Base-by-base conservation (phyloP, 2,329 filamentous ascomycete species). In the Aotearoamyces nothofagi region DNA sequence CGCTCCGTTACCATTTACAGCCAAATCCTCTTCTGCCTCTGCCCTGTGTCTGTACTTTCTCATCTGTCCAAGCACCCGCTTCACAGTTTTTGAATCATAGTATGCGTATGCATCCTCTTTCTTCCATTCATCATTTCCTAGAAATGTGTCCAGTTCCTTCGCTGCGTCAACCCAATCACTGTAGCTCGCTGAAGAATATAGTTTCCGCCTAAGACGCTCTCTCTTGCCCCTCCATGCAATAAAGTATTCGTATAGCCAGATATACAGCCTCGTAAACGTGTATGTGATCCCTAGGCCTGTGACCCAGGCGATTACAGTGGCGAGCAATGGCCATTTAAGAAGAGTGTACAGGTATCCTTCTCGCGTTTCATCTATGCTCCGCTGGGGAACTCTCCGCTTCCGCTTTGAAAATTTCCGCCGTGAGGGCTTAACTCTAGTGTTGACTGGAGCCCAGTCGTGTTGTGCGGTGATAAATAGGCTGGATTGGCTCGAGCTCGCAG, bases 391-490 rank as follows among this genome's bases (percentile, higher is more conserved):
- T 34, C 50, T 51, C 30, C 50, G 44, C 33, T 62, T 60, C 13
- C 38, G 35, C 9, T 22, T n/a, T 4, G 23, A 33, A 16, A 33
- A 34, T 12, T 32, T 10, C 10, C 43, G 40, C 30, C 29, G 35
- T 16, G 27, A 36, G 15, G 60, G 42, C 17, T 57, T 49, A 13
- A 86, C 64, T 33, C 68, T 74, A 48, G 87, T 71, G 41, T 79
- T 76, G 9, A 96, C 71, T 0, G 90, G 90, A 10, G 81, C 76
- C 90, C 90, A 98, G 59, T 98, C 90, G 51, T 92, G 92, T 47
- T 92, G 72, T 22, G 90, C 87, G 3, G 82, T 80, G 44, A 96
- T 82, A 49, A 86, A 84, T 15, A 50, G 26, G 22, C 38, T 43
- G 20, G 40, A 34, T 22, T 39, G 28, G 11, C 36, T 42, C 16